Percentiles rank a stretch among this genome's conserved stretches.
Evolutionary conservation across 2,329 filamentous ascomycete species (phyloP).

Genomic region (Neopestalotiopsis rosae): DNA sequence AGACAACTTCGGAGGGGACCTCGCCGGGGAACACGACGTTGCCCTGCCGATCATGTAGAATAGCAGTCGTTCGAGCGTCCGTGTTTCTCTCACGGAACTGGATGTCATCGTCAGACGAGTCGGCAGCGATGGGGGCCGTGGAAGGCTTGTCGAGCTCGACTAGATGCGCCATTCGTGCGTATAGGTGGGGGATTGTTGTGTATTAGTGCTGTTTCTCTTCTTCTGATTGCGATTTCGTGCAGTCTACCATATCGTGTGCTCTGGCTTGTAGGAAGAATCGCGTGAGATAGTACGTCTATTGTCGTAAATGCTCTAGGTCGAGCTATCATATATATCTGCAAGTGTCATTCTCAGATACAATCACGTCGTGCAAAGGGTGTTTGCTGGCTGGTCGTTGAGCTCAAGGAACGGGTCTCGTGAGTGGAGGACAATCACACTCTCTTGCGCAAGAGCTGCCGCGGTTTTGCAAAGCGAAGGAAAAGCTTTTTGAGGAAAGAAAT

Average conservation of each 20-base stretch:
- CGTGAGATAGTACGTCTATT: not conserved
- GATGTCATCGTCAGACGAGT: constrained; percentile 22
- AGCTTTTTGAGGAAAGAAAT: not conserved
- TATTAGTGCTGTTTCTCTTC: not conserved
- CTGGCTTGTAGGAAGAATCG: not conserved
- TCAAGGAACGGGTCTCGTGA: not conserved
- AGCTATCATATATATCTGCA: not conserved
- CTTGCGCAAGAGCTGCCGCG: not conserved
- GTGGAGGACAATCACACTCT: not conserved
- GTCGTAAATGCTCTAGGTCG: not conserved
- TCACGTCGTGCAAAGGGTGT: not conserved
- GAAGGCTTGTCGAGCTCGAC: constrained; percentile 35
- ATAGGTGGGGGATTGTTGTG: not conserved
- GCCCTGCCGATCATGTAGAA: constrained; percentile 29
- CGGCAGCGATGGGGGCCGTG: constrained; percentile 26
- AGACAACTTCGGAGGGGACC: constrained; percentile 31
- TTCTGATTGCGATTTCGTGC: not conserved
- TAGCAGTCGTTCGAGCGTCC: constrained; percentile 22
- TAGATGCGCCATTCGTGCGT: constrained; percentile 26
- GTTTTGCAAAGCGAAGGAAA: not conserved
- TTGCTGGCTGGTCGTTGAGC: not conserved
- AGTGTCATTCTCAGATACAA: not conserved
- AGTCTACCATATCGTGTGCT: not conserved
- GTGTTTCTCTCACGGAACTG: constrained; percentile 22
- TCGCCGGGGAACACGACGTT: constrained; percentile 29